These are phyloP conservation scores for Saksenaea vasiformis DNA, from an alignment of 371 early-diverging fungal genomes.

Conservation along the genomic window DNA sequence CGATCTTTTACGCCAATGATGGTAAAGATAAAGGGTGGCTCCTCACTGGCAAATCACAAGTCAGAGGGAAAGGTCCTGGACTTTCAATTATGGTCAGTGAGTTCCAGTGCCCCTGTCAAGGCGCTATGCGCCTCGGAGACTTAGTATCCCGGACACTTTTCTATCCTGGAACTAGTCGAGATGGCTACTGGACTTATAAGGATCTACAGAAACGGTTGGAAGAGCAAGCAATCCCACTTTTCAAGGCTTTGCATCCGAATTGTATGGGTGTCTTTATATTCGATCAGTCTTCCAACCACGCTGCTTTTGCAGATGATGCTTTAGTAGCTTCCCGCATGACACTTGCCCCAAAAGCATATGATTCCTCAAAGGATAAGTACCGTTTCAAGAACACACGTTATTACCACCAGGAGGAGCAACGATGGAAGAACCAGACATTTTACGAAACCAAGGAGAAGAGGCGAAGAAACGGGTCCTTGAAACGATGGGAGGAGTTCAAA, in stretches of 20 bases:
- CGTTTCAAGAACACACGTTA: no score
- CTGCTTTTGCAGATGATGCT: constrained; percentile 1
- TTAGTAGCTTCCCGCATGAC: background rate
- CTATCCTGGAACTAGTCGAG: constrained; percentile 3
- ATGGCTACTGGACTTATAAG: constrained; percentile 9
- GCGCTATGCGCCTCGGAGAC: constrained; percentile 1
- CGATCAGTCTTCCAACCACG: constrained; percentile 7
- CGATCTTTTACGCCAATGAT: constrained; percentile 18
- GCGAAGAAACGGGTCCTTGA: no score
- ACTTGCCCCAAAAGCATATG: no score
- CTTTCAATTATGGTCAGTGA: constrained; percentile 13
- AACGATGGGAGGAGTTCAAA: background rate
- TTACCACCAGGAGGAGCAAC: no score
- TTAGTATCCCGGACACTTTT: constrained; percentile 1
- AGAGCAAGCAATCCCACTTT: constrained; percentile 7
- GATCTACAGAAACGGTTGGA: constrained; percentile 9
- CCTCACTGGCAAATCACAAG: background rate
- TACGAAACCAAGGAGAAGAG: no score
- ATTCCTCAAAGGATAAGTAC: no score
- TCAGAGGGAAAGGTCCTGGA: constrained; percentile 11
- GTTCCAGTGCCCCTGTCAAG: constrained; percentile 16
- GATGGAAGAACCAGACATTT: no score
- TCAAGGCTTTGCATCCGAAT: constrained; percentile 10
- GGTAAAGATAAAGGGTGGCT: constrained; percentile 8
- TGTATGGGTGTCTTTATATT: constrained; percentile 12